Conservation (phyloP, 768 basidiomycete genomes). For the Russula sp. region DNA sequence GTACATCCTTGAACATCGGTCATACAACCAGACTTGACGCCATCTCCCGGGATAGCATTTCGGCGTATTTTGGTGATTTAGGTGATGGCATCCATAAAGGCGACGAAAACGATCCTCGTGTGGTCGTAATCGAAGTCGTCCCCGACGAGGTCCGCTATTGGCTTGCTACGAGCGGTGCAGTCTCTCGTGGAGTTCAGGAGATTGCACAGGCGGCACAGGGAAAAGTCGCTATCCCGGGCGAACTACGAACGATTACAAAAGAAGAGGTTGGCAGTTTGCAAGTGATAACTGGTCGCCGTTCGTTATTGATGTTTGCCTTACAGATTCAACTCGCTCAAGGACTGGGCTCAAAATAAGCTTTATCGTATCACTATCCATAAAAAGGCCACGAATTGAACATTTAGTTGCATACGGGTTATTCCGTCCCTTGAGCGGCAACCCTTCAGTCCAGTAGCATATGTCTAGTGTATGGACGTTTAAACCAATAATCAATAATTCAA, state of each 20-base stretch:
- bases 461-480: background rate
- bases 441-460: background rate
- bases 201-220: constrained; percentile 57
- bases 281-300: background rate
- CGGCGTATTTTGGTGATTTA: constrained; percentile 83
- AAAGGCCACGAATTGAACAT: background rate
- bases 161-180: constrained; percentile 53
- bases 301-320: background rate
- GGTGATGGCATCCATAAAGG: constrained; percentile 83
- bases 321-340: constrained; percentile 21
- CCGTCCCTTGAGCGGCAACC: background rate
- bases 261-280: constrained; percentile 49
- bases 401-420: background rate
- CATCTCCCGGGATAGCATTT: constrained; percentile 35
- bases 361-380: background rate
- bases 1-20: constrained; percentile 34
- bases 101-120: constrained; percentile 70
- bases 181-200: constrained; percentile 56
- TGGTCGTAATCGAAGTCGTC: constrained; percentile 71
- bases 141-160: constrained; percentile 82
- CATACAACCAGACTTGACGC: background rate
- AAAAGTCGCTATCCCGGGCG: constrained; percentile 60
- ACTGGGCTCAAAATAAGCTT: background rate
- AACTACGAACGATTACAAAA: constrained; percentile 66
- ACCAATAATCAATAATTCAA: background rate